These are phyloP conservation scores for Waltergamsia citrina DNA, from an alignment of 2,329 filamentous ascomycete genomes.

Conservation along the genomic window DNA sequence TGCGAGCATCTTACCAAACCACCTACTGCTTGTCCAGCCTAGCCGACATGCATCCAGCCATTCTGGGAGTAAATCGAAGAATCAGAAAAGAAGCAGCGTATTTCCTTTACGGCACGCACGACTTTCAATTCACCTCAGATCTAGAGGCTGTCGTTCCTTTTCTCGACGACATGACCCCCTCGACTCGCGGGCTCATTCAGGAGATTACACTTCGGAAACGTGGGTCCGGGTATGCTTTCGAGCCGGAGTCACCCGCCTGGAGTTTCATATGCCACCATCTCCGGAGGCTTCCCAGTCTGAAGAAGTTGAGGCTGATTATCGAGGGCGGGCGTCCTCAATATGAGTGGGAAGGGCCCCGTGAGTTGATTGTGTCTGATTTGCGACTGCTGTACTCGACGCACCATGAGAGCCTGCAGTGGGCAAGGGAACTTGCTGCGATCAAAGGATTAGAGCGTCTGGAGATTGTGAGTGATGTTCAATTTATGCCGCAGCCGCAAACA, in stretches of 20 bases:
- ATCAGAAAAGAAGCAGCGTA: slow-evolving; percentile 46
- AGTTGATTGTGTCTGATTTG: slow-evolving; percentile 35
- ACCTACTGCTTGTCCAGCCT: slow-evolving; percentile 32
- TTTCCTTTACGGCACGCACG: slow-evolving; percentile 44
- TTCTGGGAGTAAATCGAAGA: slow-evolving; percentile 34
- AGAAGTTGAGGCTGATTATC: slow-evolving; percentile 38
- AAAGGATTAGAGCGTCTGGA: slow-evolving; percentile 37
- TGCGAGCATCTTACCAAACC: slow-evolving; percentile 34
- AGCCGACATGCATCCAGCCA: slow-evolving; percentile 26
- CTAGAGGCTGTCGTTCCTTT: slow-evolving; percentile 53
- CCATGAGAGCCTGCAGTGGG: slow-evolving; percentile 47
- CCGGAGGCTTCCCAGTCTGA: slow-evolving; percentile 24
- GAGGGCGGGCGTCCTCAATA: slow-evolving; percentile 44
- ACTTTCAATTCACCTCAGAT: slow-evolving; percentile 49
- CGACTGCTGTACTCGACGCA: slow-evolving; percentile 30
- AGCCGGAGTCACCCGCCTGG: slow-evolving; percentile 35
- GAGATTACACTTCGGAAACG: slow-evolving; percentile 45
- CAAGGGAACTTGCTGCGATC: slow-evolving; percentile 41
- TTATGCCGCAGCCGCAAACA: slow-evolving; percentile 41
- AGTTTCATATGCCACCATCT: slow-evolving; percentile 43
- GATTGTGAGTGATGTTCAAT: slow-evolving; percentile 42
- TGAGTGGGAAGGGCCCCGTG: slow-evolving; percentile 36
- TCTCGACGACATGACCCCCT: slow-evolving; percentile 43
- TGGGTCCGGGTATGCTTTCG: slow-evolving; percentile 30
- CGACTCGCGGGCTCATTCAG: slow-evolving; percentile 34